Evolutionary conservation across 768 basidiomycete species (phyloP).

Genomic region (Tylopilus cervinicoccineus): DNA sequence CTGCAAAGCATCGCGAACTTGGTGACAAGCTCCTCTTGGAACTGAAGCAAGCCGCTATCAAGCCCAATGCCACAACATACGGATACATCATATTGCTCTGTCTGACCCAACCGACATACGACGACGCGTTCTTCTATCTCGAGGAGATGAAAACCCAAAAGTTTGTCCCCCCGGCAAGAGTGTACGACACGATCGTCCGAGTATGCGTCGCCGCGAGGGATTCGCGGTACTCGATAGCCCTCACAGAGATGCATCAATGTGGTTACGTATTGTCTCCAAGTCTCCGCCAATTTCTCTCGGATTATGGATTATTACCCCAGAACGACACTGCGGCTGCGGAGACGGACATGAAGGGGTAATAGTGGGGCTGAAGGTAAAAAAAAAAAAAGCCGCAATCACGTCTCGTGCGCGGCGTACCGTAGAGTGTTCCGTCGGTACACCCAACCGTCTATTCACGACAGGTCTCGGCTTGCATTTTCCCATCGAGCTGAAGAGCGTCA

Average conservation of each 20-base stretch:
- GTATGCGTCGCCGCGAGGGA: constrained; percentile 58
- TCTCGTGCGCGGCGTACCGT: not conserved
- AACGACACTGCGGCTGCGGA: not conserved
- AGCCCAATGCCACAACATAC: constrained; percentile 59
- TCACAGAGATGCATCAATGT: constrained; percentile 67
- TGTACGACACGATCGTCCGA: constrained; percentile 59
- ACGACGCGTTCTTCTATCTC: constrained; percentile 85
- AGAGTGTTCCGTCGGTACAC: not conserved
- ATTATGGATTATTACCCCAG: constrained; percentile 4
- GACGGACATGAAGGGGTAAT: not conserved
- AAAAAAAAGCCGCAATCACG: not conserved
- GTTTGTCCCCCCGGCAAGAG: constrained; percentile 45
- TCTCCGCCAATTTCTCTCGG: constrained; percentile 33
- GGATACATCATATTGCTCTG: constrained; percentile 65
- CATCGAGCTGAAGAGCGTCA: too few species aligned
- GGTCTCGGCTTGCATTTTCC: not conserved
- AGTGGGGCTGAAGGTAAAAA: not conserved
- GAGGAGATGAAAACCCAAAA: constrained; percentile 78
- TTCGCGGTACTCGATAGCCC: constrained; percentile 55
- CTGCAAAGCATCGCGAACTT: constrained; percentile 55
- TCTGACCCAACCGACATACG: constrained; percentile 68
- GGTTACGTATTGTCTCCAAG: constrained; percentile 41
- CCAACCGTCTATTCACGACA: too few species aligned
- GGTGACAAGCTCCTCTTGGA: constrained; percentile 66
- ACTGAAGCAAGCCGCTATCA: constrained; percentile 53